Percentiles rank a stretch among this genome's conserved stretches.
Evolutionary conservation across 2,329 filamentous ascomycete genomes (phyloP).

Genomic region (Fonsecaea nubica): DNA sequence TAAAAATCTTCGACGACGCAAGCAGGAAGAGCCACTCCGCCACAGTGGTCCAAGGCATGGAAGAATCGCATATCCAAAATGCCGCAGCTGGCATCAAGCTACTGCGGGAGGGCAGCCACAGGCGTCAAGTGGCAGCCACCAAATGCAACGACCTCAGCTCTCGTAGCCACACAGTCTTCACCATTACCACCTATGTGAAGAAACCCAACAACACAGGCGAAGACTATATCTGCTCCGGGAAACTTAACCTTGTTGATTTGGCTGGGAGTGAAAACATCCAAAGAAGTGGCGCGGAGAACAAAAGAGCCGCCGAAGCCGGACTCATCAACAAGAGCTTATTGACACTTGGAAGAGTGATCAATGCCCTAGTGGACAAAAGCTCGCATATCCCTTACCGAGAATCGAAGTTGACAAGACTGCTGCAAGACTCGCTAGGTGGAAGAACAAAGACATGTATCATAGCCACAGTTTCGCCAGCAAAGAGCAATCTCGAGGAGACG

Average conservation of each 20-base stretch:
- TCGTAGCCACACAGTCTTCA: conserved; percentile 96
- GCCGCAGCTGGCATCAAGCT: conserved; percentile 86
- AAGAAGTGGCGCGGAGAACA: conserved; percentile 95
- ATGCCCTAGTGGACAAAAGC: conserved; percentile 88
- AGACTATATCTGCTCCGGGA: conserved; percentile 87
- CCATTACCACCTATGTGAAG: conserved; percentile 90
- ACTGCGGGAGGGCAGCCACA: conserved; percentile 86
- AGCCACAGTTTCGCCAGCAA: conserved; percentile 91
- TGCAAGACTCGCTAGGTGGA: conserved; percentile 96
- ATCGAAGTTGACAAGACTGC: conserved; percentile 89
- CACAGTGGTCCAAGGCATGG: conserved; percentile 96
- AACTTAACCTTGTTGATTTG: conserved; percentile 94
- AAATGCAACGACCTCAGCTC: conserved; percentile 99
- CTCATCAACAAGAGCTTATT: conserved; percentile 98
- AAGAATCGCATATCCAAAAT: conserved; percentile 88
- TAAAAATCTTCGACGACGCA: conserved; percentile 95
- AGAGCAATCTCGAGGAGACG: conserved; percentile 94
- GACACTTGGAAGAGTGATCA: conserved; percentile 94
- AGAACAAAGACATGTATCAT: conserved; percentile 99
- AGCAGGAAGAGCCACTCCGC: conserved; percentile 82
- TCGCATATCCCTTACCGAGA: conserved; percentile 91
- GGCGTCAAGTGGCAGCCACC: conserved; percentile 97
- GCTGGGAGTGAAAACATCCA: conserved; percentile 98
- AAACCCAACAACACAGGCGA: conserved; percentile 81
- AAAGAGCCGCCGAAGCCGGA: conserved; percentile 91